phyloP scores from a whole-genome alignment of 345 rosid genomes.

The Aegle marmelos region DNA sequence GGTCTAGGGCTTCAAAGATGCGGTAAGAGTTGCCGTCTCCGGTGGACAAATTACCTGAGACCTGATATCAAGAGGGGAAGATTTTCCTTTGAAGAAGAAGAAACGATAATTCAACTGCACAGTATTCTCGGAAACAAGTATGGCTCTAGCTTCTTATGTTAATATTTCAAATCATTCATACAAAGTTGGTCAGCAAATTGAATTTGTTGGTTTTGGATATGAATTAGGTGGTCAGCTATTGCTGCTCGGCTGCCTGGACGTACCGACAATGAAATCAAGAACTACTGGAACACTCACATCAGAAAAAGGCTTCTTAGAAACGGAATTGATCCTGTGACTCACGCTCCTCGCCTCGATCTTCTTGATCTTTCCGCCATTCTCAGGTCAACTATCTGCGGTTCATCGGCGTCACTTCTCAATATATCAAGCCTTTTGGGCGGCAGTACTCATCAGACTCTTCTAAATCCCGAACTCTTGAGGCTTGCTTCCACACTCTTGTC shows the following conservation, averaged over 20 bases:
- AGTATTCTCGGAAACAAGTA: constrained; percentile 91
- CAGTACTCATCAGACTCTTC: constrained; percentile 32
- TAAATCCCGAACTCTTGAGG: constrained; percentile 46
- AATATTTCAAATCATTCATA: neutral
- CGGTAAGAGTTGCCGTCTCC: constrained; percentile 96
- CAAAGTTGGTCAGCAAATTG: constrained; percentile 29
- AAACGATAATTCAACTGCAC: constrained; percentile 83
- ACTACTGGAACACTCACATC: constrained; percentile 92
- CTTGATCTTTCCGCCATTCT: constrained; percentile 72
- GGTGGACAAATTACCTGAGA: constrained; percentile 94
- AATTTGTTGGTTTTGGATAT: neutral
- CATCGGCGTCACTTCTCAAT: constrained; percentile 38
- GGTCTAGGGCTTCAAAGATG: constrained; percentile 81
- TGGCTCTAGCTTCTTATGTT: neutral
- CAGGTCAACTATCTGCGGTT: constrained; percentile 37
- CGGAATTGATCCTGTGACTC: constrained; percentile 96
- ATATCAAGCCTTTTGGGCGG: constrained; percentile 39
- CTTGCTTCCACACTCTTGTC: constrained; percentile 40
- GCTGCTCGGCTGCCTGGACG: constrained; percentile 98
- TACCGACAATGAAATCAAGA: constrained; percentile 94
- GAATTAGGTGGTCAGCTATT: constrained; percentile 89
- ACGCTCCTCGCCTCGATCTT: constrained; percentile 75
- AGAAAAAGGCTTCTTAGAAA: constrained; percentile 76
- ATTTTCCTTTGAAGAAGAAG: constrained; percentile 95
- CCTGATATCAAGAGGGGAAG: constrained; percentile 96